Evolutionary conservation across 2,329 filamentous ascomycete species (phyloP).

Genomic region (Hypoxylon sp.): DNA sequence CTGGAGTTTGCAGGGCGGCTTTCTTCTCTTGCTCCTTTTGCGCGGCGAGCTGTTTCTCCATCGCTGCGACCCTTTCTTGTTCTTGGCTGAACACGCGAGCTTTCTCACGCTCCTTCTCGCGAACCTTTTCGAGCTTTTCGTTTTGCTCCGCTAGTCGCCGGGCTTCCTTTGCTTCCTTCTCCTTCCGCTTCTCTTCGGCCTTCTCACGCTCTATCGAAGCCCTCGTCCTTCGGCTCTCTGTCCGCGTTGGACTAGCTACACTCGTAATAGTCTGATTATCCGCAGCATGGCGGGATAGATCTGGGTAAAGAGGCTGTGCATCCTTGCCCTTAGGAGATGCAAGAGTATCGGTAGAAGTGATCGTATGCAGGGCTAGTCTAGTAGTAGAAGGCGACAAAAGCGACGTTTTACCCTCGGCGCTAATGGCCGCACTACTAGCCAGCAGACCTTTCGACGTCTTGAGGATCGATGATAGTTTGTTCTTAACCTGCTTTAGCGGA

Average conservation of each 20-base stretch:
- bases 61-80: constrained; percentile 64
- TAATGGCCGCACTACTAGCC: constrained; percentile 77
- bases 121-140: constrained; percentile 73
- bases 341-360: constrained; percentile 64
- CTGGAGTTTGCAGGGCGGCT: constrained; percentile 52
- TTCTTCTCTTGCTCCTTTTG: constrained; percentile 66
- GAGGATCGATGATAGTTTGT: constrained; percentile 89
- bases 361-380: constrained; percentile 59
- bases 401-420: constrained; percentile 71
- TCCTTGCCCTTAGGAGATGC: constrained; percentile 49
- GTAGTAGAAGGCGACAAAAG: constrained; percentile 66
- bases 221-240: constrained; percentile 63
- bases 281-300: constrained; percentile 57
- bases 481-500: constrained; percentile 91
- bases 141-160: constrained; percentile 71
- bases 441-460: constrained; percentile 89
- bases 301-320: constrained; percentile 59
- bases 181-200: constrained; percentile 71
- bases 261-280: constrained; percentile 50
- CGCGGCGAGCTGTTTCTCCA: constrained; percentile 66
- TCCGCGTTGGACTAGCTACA: constrained; percentile 59
- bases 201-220: constrained; percentile 72
- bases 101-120: constrained; percentile 78
- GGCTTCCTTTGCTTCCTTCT: constrained; percentile 71
- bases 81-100: constrained; percentile 70